A percentile compares a stretch with the other conserved stretches of the same genome.
These are phyloP conservation scores for Ustilago sp. DNA, from an alignment of 1,284 basidiomycete species.

Conservation along the genomic window DNA sequence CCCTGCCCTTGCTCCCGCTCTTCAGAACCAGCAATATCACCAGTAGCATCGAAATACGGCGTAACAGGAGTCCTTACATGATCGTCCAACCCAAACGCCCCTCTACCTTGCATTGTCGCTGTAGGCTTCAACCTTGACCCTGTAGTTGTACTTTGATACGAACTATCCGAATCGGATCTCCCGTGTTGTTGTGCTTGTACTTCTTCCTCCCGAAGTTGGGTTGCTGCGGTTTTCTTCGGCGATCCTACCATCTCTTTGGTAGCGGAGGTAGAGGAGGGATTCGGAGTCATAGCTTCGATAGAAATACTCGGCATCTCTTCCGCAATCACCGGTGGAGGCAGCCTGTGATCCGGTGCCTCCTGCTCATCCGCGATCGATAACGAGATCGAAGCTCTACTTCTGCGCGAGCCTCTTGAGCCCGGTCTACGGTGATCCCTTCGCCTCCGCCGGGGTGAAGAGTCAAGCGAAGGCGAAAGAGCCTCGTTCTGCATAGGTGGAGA, in stretches of 20 bases:
- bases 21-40: conserved; percentile 17
- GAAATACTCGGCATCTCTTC: conserved; percentile 39
- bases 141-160: conserved; percentile 30
- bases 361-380: conserved; percentile 49
- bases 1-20: neutral
- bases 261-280: neutral
- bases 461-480: conserved; percentile 23
- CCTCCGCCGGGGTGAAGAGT: conserved; percentile 28
- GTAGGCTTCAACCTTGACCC: conserved; percentile 21
- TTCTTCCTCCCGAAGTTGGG: conserved; percentile 12
- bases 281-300: conserved; percentile 12
- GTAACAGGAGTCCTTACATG: conserved; percentile 51
- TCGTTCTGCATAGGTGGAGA: conserved; percentile 25
- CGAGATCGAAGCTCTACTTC: conserved; percentile 37
- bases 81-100: conserved; percentile 40
- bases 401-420: conserved; percentile 26
- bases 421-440: conserved; percentile 16
- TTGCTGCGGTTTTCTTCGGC: conserved; percentile 7
- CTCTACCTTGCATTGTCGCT: neutral
- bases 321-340: conserved; percentile 23
- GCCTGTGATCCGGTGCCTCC: conserved; percentile 22
- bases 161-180: conserved; percentile 53
- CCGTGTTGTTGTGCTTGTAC: conserved; percentile 22
- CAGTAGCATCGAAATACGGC: conserved; percentile 58
- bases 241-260: neutral